Conservation (phyloP, 768 basidiomycete genomes). For the Calocybe indica region DNA sequence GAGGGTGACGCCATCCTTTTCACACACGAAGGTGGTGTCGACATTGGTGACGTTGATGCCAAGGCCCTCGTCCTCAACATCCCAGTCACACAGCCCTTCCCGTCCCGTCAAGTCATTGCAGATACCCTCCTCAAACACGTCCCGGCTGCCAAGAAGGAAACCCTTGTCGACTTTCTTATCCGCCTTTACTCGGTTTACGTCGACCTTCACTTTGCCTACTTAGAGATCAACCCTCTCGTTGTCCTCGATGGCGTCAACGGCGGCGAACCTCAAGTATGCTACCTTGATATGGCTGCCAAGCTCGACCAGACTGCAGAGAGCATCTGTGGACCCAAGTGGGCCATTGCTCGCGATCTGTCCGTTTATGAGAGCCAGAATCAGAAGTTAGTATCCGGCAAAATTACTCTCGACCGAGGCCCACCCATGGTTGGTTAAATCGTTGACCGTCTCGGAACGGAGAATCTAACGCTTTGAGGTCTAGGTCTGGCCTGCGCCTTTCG, state of each 20-base stretch:
- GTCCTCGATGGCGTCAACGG: conserved; percentile 75
- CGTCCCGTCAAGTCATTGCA: conserved; percentile 72
- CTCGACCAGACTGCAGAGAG: conserved; percentile 99
- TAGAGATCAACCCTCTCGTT: conserved; percentile 98
- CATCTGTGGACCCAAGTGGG: conserved; percentile 98
- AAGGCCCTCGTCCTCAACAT: conserved; percentile 90
- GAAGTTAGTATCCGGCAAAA: conserved; percentile 33
- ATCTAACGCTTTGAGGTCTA: conserved; percentile 11
- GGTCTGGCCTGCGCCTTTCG: conserved; percentile 92
- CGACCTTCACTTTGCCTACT: conserved; percentile 98
- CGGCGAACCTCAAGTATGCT: conserved; percentile 77
- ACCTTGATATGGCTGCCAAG: conserved; percentile 99
- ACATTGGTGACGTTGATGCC: conserved; percentile 96
- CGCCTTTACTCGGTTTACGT: conserved; percentile 97
- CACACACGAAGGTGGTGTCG: conserved; percentile 98
- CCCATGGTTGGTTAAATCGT: conserved; percentile 66
- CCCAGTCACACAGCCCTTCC: conserved; percentile 73
- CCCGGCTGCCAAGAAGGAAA: conserved; percentile 79
- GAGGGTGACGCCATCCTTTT: conserved; percentile 96
- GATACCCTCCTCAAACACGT: conserved; percentile 77
- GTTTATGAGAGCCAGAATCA: conserved; percentile 53
- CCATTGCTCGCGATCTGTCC: conserved; percentile 86
- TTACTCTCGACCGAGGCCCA: conserved; percentile 89
- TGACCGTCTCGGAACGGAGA: conserved; percentile 5
- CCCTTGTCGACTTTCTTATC: conserved; percentile 90